Conservation (phyloP, 768 basidiomycete species). For the Lenzites betulinus region DNA sequence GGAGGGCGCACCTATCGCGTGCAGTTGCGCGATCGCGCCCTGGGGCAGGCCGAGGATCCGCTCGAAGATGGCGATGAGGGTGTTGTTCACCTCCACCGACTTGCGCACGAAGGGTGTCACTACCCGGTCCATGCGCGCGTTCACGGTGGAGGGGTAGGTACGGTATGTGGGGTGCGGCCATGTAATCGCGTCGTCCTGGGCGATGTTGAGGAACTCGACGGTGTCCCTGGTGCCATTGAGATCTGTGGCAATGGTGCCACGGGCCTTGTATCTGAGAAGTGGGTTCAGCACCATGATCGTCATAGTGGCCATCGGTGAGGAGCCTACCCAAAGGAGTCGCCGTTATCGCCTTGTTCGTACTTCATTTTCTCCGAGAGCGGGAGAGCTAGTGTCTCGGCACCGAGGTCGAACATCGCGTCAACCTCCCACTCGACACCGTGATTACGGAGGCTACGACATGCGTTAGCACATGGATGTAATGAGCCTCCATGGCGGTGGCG, state of each 20-base stretch:
- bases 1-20: conserved; percentile 48
- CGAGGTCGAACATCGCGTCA: conserved; percentile 56
- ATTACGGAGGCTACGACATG: conserved; percentile 48
- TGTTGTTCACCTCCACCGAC: conserved; percentile 56
- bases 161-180: conserved; percentile 56
- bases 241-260: conserved; percentile 64
- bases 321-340: conserved; percentile 42
- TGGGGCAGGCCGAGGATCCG: conserved; percentile 53
- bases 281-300: neutral
- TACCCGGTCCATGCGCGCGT: conserved; percentile 49
- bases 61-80: conserved; percentile 57
- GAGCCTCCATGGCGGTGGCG: neutral
- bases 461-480: neutral
- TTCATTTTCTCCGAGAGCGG: conserved; percentile 59
- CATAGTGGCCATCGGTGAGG: neutral
- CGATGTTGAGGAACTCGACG: conserved; percentile 65
- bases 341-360: conserved; percentile 56
- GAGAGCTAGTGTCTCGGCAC: conserved; percentile 53
- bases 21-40: conserved; percentile 47
- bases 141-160: conserved; percentile 56
- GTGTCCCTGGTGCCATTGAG: conserved; percentile 56
- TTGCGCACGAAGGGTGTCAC: conserved; percentile 59
- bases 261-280: conserved; percentile 55
- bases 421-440: conserved; percentile 53
- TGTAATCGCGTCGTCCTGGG: conserved; percentile 68